Evolutionary conservation across 257 asterid genomes (phyloP).

Genomic region (Craterostigma plantagineum): DNA sequence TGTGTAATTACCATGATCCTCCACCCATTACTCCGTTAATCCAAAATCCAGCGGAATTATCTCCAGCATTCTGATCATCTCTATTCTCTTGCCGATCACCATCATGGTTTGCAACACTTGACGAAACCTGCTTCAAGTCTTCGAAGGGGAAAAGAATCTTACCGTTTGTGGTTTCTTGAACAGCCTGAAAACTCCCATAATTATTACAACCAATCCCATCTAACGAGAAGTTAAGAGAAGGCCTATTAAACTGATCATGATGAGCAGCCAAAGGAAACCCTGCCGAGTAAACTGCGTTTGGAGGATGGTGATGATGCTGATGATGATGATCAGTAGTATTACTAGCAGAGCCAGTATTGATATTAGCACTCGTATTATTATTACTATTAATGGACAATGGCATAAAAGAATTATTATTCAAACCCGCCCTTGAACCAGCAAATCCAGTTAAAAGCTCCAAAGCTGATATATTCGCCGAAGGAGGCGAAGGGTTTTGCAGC

Average conservation of each 20-base stretch:
- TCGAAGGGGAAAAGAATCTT: conserved; percentile 42
- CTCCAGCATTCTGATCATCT: conserved; percentile 21
- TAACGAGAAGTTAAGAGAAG: conserved; percentile 34
- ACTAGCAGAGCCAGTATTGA: too few relatives aligned
- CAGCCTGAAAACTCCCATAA: conserved; percentile 18
- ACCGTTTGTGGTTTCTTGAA: conserved; percentile 25
- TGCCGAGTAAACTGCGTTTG: conserved; percentile 15
- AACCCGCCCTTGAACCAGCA: too few relatives aligned
- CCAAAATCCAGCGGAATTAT: conserved; percentile 31
- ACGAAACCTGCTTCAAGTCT: conserved; percentile 30
- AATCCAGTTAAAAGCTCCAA: conserved; percentile 29
- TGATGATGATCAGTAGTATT: too few relatives aligned
- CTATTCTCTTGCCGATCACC: conserved; percentile 12
- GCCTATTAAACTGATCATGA: conserved; percentile 17
- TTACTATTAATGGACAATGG: conserved; percentile 14
- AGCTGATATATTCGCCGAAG: conserved; percentile 21
- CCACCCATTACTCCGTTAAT: conserved; percentile 38
- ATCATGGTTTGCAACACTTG: conserved; percentile 14
- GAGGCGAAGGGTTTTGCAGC: conserved; percentile 11
- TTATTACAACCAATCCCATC: conserved; percentile 30
- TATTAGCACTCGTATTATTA: too few relatives aligned
- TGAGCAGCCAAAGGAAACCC: conserved; percentile 16
- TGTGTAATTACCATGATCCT: conserved; percentile 33
- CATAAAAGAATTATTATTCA: conserved; percentile 17
- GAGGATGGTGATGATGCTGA: conserved; percentile 15